A percentile compares a stretch with the other conserved stretches of the same genome.
phyloP scores from a whole-genome alignment of 75 land plant species.

The Picea sitchensis region DNA sequence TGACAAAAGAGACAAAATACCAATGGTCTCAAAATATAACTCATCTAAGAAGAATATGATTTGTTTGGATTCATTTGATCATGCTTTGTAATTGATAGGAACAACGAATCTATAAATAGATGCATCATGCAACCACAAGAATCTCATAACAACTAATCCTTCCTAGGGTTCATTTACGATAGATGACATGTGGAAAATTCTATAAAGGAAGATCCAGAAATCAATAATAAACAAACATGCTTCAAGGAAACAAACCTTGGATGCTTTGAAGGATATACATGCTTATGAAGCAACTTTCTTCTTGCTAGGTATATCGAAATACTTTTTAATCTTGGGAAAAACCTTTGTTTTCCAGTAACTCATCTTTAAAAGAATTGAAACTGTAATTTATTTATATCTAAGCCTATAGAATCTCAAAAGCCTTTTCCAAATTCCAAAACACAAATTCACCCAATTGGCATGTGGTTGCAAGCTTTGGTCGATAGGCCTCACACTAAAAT shows the following conservation, averaged over 20 bases:
- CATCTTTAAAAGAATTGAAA: conserved; percentile 19
- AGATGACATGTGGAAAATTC: too few relatives aligned
- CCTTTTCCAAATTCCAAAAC: not conserved
- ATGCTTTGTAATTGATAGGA: too few relatives aligned
- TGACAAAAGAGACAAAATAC: too few relatives aligned
- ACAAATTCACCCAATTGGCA: conserved; percentile 22
- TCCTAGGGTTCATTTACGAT: too few relatives aligned
- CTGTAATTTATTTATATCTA: not conserved
- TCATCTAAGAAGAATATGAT: too few relatives aligned
- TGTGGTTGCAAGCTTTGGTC: conserved; percentile 12
- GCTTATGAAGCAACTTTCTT: conserved; percentile 54
- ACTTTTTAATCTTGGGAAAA: conserved; percentile 58
- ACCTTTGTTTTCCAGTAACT: conserved; percentile 65
- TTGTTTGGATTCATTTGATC: too few relatives aligned
- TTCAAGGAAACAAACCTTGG: conserved; percentile 27
- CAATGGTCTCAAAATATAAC: too few relatives aligned
- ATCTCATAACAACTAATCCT: too few relatives aligned
- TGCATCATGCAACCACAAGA: too few relatives aligned
- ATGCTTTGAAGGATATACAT: conserved; percentile 45
- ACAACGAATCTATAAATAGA: too few relatives aligned
- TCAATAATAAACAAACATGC: not conserved
- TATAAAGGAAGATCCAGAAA: not conserved
- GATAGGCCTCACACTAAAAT: too few relatives aligned
- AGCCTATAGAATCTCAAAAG: not conserved
- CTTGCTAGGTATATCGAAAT: conserved; percentile 33